These are phyloP conservation scores for Anthracocystis panici-leucophaei DNA, from an alignment of 1,284 basidiomycete species.

Conservation along the genomic window DNA sequence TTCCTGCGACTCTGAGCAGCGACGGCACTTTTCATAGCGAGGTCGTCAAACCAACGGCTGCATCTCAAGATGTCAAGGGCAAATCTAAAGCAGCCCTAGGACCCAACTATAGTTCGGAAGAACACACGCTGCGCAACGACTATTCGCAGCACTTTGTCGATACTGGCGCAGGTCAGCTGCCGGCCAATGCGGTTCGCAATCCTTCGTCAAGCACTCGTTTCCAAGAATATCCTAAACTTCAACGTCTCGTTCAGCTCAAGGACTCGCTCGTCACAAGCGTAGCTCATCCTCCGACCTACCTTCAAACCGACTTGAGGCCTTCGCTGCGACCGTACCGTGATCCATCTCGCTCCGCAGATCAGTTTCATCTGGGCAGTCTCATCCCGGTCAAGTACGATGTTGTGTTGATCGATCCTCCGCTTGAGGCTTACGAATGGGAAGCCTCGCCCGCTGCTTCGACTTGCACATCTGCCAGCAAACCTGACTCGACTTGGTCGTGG, in stretches of 20 bases:
- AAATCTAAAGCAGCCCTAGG: slow-evolving; percentile 28
- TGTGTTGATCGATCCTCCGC: slow-evolving; percentile 90
- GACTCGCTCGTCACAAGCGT: slow-evolving; percentile 47
- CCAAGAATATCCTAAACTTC: slow-evolving; percentile 76
- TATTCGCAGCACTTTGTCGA: slow-evolving; percentile 91
- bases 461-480: not conserved
- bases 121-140: slow-evolving; percentile 94
- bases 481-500: slow-evolving; percentile 77
- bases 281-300: slow-evolving; percentile 61
- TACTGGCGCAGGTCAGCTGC: slow-evolving; percentile 54
- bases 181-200: slow-evolving; percentile 64
- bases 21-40: not conserved
- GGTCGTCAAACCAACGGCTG: not conserved
- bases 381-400: slow-evolving; percentile 85
- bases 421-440: slow-evolving; percentile 70
- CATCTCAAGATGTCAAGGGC: slow-evolving; percentile 14
- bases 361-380: slow-evolving; percentile 55
- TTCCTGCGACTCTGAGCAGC: not conserved
- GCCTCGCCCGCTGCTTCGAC: slow-evolving; percentile 25
- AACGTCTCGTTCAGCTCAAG: slow-evolving; percentile 60
- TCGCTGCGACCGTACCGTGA: slow-evolving; percentile 34
- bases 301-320: slow-evolving; percentile 51
- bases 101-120: slow-evolving; percentile 75
- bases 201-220: slow-evolving; percentile 78
- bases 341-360: slow-evolving; percentile 12